Conservation (phyloP, 75 land plant genomes). For the Pinus albicaulis region DNA sequence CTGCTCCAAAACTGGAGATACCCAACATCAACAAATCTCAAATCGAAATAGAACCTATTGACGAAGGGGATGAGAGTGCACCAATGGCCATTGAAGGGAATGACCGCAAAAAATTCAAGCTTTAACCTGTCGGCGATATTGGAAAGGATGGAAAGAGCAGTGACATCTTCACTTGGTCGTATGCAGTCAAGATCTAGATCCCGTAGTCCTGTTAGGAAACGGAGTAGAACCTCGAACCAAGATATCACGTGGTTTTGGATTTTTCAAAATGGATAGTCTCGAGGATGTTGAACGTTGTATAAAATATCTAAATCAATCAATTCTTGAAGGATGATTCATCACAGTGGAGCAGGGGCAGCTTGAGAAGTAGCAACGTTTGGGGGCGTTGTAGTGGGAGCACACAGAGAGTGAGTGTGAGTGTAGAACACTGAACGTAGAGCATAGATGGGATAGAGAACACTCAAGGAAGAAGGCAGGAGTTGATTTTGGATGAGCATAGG, state of each 20-base stretch:
- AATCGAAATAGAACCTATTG: not conserved
- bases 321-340: conserved; percentile 89
- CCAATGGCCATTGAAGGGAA: conserved; percentile 7
- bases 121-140: conserved; percentile 8
- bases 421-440: too few species aligned
- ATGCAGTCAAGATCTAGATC: too few species aligned
- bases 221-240: conserved; percentile 85
- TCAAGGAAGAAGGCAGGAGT: too few species aligned
- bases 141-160: not conserved
- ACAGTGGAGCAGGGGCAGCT: conserved; percentile 99
- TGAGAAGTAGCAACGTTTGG: too few species aligned
- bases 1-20: conserved; percentile 78
- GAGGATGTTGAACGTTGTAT: conserved; percentile 91
- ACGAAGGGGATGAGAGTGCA: not conserved
- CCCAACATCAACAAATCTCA: conserved; percentile 10
- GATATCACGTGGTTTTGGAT: conserved; percentile 93
- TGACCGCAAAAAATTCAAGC: not conserved
- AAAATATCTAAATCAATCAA: conserved; percentile 86
- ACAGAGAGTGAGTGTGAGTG: too few species aligned
- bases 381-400: too few species aligned
- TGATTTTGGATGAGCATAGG: too few species aligned
- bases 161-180: too few species aligned
- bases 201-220: too few species aligned
- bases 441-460: too few species aligned
- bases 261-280: conserved; percentile 77